phyloP scores from a whole-genome alignment of 805 yeast species.

The Millerago galiae region DNA sequence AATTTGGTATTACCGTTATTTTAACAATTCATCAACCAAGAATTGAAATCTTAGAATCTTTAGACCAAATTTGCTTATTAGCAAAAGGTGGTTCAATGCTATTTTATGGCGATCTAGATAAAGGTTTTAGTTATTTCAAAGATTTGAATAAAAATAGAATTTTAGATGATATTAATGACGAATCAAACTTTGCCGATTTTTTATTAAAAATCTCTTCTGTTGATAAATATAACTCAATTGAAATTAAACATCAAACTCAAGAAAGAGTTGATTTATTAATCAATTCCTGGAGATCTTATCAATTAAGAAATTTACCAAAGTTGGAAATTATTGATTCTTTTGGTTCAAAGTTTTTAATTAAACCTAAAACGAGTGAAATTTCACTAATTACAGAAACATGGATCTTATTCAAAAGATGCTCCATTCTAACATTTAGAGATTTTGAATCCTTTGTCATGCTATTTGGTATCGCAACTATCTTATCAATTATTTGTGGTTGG shows the following conservation, averaged over 20 bases:
- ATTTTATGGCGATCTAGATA: constrained; percentile 38
- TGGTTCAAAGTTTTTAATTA: neutral
- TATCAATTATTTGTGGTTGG: constrained; percentile 71
- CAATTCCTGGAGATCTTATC: constrained; percentile 10
- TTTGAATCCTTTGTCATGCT: constrained; percentile 39
- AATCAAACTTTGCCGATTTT: constrained; percentile 54
- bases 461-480: constrained; percentile 35
- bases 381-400: constrained; percentile 36
- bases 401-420: constrained; percentile 39
- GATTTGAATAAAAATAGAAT: constrained; percentile 13
- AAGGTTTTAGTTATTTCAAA: constrained; percentile 46
- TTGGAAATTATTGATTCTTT: constrained; percentile 7
- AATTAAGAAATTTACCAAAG: constrained; percentile 1
- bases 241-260: constrained; percentile 27
- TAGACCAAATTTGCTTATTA: constrained; percentile 62
- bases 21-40: constrained; percentile 83
- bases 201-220: constrained; percentile 52
- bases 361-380: constrained; percentile 24
- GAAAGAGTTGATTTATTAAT: constrained; percentile 23
- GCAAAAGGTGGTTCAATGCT: constrained; percentile 55
- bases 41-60: constrained; percentile 61
- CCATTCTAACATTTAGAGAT: constrained; percentile 44
- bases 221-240: constrained; percentile 34
- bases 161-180: neutral
- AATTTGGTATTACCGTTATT: constrained; percentile 62